These are phyloP conservation scores for Nothomitra cinnamomea DNA, from an alignment of 2,329 filamentous ascomycete species.

Conservation along the genomic window DNA sequence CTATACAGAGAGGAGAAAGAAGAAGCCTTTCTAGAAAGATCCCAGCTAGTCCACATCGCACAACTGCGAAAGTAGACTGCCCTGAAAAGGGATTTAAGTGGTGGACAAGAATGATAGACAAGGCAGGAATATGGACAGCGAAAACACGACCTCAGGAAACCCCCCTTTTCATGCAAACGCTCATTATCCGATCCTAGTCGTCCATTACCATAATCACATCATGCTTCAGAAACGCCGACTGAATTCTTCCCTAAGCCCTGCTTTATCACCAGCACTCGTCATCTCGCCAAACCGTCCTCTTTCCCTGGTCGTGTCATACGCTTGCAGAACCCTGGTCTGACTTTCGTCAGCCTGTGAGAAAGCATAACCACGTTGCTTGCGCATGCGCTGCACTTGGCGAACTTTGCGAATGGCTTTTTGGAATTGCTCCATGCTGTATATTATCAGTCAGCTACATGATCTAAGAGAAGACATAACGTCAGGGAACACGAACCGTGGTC, in stretches of 20 bases:
- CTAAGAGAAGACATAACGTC: background rate
- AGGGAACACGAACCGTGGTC: slow-evolving; percentile 51
- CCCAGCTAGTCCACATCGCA: background rate
- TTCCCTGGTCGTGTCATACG: slow-evolving; percentile 89
- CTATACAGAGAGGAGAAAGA: background rate
- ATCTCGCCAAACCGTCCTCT: slow-evolving; percentile 93
- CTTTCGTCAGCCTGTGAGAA: slow-evolving; percentile 96
- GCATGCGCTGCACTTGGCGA: slow-evolving; percentile 94
- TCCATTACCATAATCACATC: background rate
- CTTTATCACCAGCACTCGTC: slow-evolving; percentile 38
- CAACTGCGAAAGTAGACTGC: too few species aligned
- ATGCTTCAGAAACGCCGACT: background rate
- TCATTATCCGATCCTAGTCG: background rate
- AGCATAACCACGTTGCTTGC: slow-evolving; percentile 94
- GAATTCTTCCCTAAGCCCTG: background rate
- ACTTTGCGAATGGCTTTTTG: slow-evolving; percentile 99
- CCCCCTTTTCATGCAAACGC: background rate
- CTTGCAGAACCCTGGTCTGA: slow-evolving; percentile 86
- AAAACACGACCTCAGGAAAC: background rate
- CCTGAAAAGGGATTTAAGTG: too few species aligned
- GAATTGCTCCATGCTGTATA: slow-evolving; percentile 90
- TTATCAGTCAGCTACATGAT: slow-evolving; percentile 5
- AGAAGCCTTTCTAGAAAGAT: background rate
- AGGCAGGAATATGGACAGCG: background rate
- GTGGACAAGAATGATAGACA: background rate